Conservation (phyloP, 208 protist species). For the Wallacemonas sp. region DNA sequence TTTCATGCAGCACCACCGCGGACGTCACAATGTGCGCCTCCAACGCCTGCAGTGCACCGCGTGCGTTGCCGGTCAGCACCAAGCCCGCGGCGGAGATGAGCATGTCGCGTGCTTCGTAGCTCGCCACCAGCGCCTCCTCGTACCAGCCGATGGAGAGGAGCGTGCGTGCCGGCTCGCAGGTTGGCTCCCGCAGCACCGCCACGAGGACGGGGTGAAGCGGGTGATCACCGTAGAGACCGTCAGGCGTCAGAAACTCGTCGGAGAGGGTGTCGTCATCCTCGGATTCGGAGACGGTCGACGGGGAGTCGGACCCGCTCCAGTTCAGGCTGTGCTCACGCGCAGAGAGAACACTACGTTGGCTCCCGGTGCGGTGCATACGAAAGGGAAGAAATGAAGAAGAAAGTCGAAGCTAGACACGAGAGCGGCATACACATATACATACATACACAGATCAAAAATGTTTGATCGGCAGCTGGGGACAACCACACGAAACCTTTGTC, state of each 20-base stretch:
- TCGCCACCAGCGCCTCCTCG: constrained; percentile 43
- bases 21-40: constrained; percentile 70
- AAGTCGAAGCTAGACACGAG: not conserved
- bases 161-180: constrained; percentile 38
- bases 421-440: no score
- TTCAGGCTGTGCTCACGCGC: constrained; percentile 13
- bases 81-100: constrained; percentile 52
- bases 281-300: not conserved
- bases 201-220: not conserved
- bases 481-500: no score
- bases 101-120: constrained; percentile 55
- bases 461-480: no score
- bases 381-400: constrained; percentile 10
- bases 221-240: not conserved
- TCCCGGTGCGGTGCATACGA: constrained; percentile 1
- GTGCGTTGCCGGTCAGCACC: constrained; percentile 41
- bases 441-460: no score
- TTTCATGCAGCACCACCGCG: constrained; percentile 42
- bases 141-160: constrained; percentile 48
- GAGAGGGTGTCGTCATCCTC: not conserved
- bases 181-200: not conserved
- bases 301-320: not conserved
- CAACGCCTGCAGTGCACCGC: constrained; percentile 40
- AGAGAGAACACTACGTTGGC: constrained; percentile 6
- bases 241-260: not conserved